A percentile compares a stretch with the other conserved stretches of the same genome.
Evolutionary conservation across 2,329 filamentous ascomycete genomes (phyloP).

Genomic region (Tolypocladium cylindrosporum): DNA sequence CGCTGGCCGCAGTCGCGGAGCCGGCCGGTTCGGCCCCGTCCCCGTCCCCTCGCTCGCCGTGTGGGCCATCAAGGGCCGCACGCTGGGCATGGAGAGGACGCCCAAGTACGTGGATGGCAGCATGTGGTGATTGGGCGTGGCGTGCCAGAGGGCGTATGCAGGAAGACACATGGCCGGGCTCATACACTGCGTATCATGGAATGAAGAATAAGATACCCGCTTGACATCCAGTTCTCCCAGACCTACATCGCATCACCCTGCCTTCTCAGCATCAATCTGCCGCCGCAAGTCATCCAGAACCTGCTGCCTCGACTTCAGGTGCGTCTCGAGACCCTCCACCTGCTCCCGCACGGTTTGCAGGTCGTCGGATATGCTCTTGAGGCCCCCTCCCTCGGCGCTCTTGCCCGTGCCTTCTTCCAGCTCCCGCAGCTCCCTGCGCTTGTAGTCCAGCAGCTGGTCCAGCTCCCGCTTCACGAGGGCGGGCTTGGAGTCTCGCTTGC

Average conservation of each 20-base stretch:
- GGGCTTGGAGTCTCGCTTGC: slow-evolving; percentile 68
- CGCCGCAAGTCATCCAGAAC: slow-evolving; percentile 65
- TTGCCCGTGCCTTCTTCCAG: slow-evolving; percentile 62
- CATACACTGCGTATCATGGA: background rate
- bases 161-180: background rate
- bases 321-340: slow-evolving; percentile 78
- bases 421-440: slow-evolving; percentile 68
- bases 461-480: slow-evolving; percentile 89
- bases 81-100: slow-evolving; percentile 33
- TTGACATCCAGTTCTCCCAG: background rate
- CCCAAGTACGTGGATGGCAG: slow-evolving; percentile 37
- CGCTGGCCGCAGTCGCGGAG: slow-evolving; percentile 39
- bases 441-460: slow-evolving; percentile 91
- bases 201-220: background rate
- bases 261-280: slow-evolving; percentile 83
- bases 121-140: slow-evolving; percentile 25
- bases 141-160: background rate
- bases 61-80: slow-evolving; percentile 41
- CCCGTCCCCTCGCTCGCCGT: slow-evolving; percentile 41
- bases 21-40: slow-evolving; percentile 35
- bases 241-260: slow-evolving; percentile 27
- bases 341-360: slow-evolving; percentile 87
- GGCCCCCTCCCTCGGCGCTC: slow-evolving; percentile 56
- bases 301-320: slow-evolving; percentile 67
- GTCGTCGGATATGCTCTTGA: slow-evolving; percentile 77